phyloP scores from a whole-genome alignment of 108 stramenopile species.

The Cyclotella distinguenda region DNA sequence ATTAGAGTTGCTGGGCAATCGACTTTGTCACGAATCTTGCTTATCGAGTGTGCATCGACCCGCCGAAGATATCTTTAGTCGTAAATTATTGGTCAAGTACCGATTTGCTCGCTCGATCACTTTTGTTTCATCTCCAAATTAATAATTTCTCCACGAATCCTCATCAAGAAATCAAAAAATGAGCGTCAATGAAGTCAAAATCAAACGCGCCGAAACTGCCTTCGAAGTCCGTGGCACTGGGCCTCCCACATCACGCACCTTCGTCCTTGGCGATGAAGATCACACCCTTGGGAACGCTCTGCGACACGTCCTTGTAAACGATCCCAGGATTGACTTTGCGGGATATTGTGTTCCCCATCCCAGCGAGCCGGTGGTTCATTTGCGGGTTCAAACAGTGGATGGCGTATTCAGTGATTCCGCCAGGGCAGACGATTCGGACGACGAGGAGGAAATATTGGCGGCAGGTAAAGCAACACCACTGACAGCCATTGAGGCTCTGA shows the following conservation, averaged over 20 bases:
- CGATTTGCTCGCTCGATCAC: not conserved
- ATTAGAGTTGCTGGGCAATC: too few relatives aligned
- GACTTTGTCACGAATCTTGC: too few relatives aligned
- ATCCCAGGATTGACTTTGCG: conserved; percentile 83
- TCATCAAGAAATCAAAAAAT: too few relatives aligned
- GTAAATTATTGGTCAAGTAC: too few relatives aligned
- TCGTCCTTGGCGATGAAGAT: conserved; percentile 90
- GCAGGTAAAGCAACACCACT: not conserved
- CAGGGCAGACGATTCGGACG: not conserved
- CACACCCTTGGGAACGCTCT: conserved; percentile 95
- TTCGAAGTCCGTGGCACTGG: conserved; percentile 61
- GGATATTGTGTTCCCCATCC: conserved; percentile 98
- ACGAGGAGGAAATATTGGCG: conserved; percentile 7
- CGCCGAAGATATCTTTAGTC: too few relatives aligned
- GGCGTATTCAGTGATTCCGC: not conserved
- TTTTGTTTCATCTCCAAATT: not conserved
- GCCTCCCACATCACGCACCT: conserved; percentile 71
- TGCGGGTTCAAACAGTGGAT: conserved; percentile 82
- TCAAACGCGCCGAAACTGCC: not conserved
- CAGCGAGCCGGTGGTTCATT: conserved; percentile 91
- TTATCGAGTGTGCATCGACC: too few relatives aligned
- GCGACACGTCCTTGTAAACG: conserved; percentile 82
- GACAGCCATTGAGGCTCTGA: conserved; percentile 68
- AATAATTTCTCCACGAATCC: not conserved
- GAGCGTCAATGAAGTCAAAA: conserved; percentile 5